Base-by-base conservation (phyloP, 768 basidiomycete species). In the Suillus weaverae region DNA sequence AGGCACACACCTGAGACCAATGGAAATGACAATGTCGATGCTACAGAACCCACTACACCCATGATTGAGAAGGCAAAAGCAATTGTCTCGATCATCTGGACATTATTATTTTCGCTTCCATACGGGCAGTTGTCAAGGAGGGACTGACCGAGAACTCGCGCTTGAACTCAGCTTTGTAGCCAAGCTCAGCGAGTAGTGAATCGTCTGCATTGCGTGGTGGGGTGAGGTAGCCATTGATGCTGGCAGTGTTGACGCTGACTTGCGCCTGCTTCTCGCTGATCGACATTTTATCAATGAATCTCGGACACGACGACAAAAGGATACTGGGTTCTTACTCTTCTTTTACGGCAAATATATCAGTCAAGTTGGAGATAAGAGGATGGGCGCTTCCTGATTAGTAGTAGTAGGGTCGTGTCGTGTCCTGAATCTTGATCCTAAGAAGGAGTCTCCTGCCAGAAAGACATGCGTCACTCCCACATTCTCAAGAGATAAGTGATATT, bases 131-230 rank as follows among this genome's bases (percentile, higher is more conserved):
- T 53, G 50, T 9, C 20, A 38, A 26, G 30, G 59, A n/a, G 11
- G 9, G 13, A 60, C 84, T 68, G 69, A 89, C 89, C 68, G 89
- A 86, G 72, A 91, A 91, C 74, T 91, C 88, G 61, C 90, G 86
- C 70, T 80, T 87, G 76, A 91, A 90, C 74, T 90, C 88, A 72
- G 83, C 81, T 78, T 82, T 89, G 73, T 91, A 91, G 11, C 90
- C 89, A 39, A 91, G 83, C 66, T 84, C 76, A 11, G 88, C 89
- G 22, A 91, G 84, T 48, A 83, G 78, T 5, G 70, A 78, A 72
- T 90, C 80, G 69, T 91, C 89, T 18, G 80, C 81, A 67, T 81
- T 78, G 48, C 68, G 71, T n/a, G 74, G n/a, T 4, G 65, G 63
- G 7, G 69, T 67, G 35, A 76, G 63, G 16, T 61, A 61, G 30